Base-by-base conservation (phyloP, 345 rosid genomes). In the Populus deltoides region DNA sequence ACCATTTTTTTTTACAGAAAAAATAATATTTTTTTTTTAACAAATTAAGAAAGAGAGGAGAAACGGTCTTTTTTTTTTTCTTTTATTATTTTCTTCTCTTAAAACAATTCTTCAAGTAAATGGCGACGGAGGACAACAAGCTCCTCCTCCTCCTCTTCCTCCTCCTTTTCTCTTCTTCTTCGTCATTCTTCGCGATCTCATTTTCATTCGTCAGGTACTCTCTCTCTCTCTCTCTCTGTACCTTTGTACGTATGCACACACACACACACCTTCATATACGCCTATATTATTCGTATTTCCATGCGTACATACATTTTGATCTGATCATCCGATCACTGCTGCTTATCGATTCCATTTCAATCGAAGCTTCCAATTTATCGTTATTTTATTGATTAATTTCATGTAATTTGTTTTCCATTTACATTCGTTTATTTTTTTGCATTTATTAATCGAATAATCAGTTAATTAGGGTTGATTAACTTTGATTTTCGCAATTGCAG, bases 101-200 rank as follows among this genome's bases (percentile, higher is more conserved):
- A 73, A 59, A 38, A 8, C 15, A 38, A 72, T 1, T 29, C 67
- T 22, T 29, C 4, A 75, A 57, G 77, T 78, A 74, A 81, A 88
- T 79, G 86, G 86, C 77, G 85, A 84, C 74, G 86, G 89, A 85
- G 88, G 87, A 86, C 86, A 78, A 83, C 24, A 53, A 53, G 67
- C 86, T 66, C 86, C 87, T 88, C 84, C 84, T 75, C 76, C 75
- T 66, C 63, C 69, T 51, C 8, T 0, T 18, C 57, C 59, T 18
- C 22, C 59, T 53, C 51, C 51, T 47, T 3, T 47, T 15, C 16
- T 53, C 59, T 53, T 53, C 49, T 6, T 38, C 38, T 36, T 38
- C 78, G 25, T 33, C 49, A 15, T 17, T 22, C 12, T 71, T 74
- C 31, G 38, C 57, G 68, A 41, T 59, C 61, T 55, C n/a, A 31